Evolutionary conservation across 225 moss, liverwort and hornwort species (phyloP), one percentile per base, ranked within the genome.

Genomic region (Polytrichum formosum): DNA sequence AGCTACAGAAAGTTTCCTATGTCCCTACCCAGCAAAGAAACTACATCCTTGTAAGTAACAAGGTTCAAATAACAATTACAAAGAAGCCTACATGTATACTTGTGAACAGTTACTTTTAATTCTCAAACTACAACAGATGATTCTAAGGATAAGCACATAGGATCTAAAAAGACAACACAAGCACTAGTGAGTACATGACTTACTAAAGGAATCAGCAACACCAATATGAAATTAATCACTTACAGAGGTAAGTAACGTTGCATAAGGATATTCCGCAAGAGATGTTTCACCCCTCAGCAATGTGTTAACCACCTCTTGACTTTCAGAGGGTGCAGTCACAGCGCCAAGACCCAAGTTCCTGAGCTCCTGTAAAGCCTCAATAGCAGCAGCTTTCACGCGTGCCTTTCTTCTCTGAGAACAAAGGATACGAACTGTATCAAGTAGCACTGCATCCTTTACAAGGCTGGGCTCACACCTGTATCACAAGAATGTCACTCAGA

Each of bases 201-300:
- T 23, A 58, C 58, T 9, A 58, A 0, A 58, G 21, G 20, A 23
- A 20, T 23, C 9, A 22, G 21, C 7, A 58, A 23, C 62, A 28
- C 23, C 26, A 16, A 23, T 63, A 23, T 67, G 8, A 23, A 56
- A 54, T 75, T 63, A n/a, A 31, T 26, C 46, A 90, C 97, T 94
- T 91, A 98, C 97, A 67, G 92, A 92, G 26, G 97, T 86, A 54
- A 98, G 83, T 56, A 98, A 61, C 8, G 85, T 85, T 71, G 97
- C 94, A 60, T 84, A 84, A 56, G 97, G 92, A 64, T 81, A 92
- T 66, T 94, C 91, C 69, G 97, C 97, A 73, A 98, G 84, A 26
- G 97, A 94, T 64, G 72, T 59, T 70, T 91, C 91, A 19, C 94
- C 97, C 54, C 73, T 86, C 55, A 85, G 74, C 28, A 83, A 75